These are phyloP conservation scores for Phytophthora ramorum DNA, from an alignment of 352 stramenopile species.

Conservation along the genomic window DNA sequence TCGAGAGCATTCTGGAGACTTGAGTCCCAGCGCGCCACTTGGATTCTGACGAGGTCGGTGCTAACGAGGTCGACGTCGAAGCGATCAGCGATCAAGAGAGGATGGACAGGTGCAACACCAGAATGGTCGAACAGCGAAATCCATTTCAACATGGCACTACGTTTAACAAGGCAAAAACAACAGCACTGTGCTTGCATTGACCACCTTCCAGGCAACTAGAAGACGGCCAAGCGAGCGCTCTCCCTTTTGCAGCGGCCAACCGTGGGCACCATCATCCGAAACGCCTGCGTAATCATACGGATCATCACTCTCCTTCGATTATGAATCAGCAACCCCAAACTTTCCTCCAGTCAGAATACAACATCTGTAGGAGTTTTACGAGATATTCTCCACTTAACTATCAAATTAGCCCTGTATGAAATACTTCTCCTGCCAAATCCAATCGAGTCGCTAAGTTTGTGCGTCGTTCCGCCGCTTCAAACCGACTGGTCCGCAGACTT, in stretches of 20 bases:
- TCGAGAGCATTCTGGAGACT: not conserved
- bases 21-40: not conserved
- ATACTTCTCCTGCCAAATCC: not conserved
- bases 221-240: no score
- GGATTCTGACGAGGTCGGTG: not conserved
- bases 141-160: not conserved
- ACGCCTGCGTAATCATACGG: not conserved
- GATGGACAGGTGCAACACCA: slow-evolving; percentile 3
- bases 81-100: not conserved
- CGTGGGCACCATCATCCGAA: not conserved
- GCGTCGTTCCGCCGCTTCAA: not conserved
- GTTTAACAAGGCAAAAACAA: no score
- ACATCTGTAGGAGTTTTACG: no score
- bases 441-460: not conserved
- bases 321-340: not conserved
- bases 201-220: no score
- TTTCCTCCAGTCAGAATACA: not conserved
- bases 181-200: no score
- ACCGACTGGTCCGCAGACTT: not conserved
- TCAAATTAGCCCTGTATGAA: no score
- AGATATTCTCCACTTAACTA: not conserved
- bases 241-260: no score
- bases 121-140: slow-evolving; percentile 4
- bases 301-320: not conserved
- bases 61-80: not conserved